phyloP scores from a whole-genome alignment of 257 asterid genomes.

The Rauvolfia tetraphylla region DNA sequence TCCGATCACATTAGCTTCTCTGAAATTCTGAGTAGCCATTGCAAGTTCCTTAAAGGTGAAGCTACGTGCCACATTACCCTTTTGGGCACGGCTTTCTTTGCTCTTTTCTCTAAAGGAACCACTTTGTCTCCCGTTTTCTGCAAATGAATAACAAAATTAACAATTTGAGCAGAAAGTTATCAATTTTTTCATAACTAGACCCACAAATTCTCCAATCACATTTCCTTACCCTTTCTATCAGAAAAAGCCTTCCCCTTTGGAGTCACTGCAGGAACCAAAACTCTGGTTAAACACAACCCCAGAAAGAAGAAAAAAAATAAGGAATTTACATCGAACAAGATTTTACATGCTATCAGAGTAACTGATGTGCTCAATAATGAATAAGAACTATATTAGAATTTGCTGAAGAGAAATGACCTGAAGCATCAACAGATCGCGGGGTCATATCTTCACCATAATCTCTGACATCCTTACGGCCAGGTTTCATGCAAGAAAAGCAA shows the following conservation, averaged over 20 bases:
- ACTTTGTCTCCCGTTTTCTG: constrained; percentile 41
- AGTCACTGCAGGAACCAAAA: constrained; percentile 30
- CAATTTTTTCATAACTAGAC: background rate
- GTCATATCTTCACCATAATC: constrained; percentile 51
- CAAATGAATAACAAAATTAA: constrained; percentile 11
- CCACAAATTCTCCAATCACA: background rate
- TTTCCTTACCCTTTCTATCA: constrained; percentile 36
- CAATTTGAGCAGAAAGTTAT: constrained; percentile 1
- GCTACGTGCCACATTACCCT: constrained; percentile 55
- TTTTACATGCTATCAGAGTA: constrained; percentile 11
- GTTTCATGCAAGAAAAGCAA: constrained; percentile 70
- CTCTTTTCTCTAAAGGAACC: constrained; percentile 31
- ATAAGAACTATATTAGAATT: background rate
- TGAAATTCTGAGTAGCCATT: constrained; percentile 64
- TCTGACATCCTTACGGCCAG: constrained; percentile 47
- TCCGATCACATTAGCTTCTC: constrained; percentile 70
- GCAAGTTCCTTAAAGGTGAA: constrained; percentile 82
- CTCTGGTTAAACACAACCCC: constrained; percentile 6
- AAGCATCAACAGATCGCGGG: constrained; percentile 39
- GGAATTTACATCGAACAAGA: background rate
- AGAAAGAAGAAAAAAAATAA: background rate
- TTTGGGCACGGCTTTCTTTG: constrained; percentile 30
- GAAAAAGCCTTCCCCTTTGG: constrained; percentile 33
- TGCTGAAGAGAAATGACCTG: constrained; percentile 34
- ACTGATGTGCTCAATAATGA: background rate